A percentile compares a stretch with the other conserved stretches of the same genome.
These are phyloP conservation scores for Aphanomyces astaci DNA, from an alignment of 352 stramenopile species.

Conservation along the genomic window DNA sequence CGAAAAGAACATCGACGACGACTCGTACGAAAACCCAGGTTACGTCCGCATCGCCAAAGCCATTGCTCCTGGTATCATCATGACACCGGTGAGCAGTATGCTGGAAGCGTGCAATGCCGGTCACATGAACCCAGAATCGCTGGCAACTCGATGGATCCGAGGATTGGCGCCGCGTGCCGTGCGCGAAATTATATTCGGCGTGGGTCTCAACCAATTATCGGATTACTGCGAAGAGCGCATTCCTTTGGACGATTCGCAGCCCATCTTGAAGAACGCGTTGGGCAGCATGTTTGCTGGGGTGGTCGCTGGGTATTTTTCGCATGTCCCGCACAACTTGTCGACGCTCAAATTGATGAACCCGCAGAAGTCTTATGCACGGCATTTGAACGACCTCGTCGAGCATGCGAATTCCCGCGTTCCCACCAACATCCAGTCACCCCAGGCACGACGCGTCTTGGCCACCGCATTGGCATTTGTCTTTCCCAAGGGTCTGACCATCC, in stretches of 20 bases:
- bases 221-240: slow-evolving; percentile 92
- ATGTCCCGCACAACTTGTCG: slow-evolving; percentile 94
- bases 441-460: slow-evolving; percentile 55
- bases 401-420: slow-evolving; percentile 76
- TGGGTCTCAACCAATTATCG: slow-evolving; percentile 90
- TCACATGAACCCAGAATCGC: slow-evolving; percentile 88
- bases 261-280: slow-evolving; percentile 80
- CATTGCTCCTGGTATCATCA: slow-evolving; percentile 84
- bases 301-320: slow-evolving; percentile 88
- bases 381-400: slow-evolving; percentile 81
- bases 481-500: slow-evolving; percentile 82
- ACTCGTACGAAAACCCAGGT: slow-evolving; percentile 75
- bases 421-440: slow-evolving; percentile 51
- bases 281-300: slow-evolving; percentile 85
- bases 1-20: slow-evolving; percentile 79
- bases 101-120: slow-evolving; percentile 90
- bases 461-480: slow-evolving; percentile 77
- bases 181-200: slow-evolving; percentile 90
- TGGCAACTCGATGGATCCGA: slow-evolving; percentile 84
- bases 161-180: slow-evolving; percentile 74
- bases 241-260: slow-evolving; percentile 47
- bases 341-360: slow-evolving; percentile 94
- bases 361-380: slow-evolving; percentile 70
- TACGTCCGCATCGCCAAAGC: slow-evolving; percentile 70
- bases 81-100: slow-evolving; percentile 88